phyloP scores from a whole-genome alignment of 176 grass and related monocot species.

The Poa pratensis region DNA sequence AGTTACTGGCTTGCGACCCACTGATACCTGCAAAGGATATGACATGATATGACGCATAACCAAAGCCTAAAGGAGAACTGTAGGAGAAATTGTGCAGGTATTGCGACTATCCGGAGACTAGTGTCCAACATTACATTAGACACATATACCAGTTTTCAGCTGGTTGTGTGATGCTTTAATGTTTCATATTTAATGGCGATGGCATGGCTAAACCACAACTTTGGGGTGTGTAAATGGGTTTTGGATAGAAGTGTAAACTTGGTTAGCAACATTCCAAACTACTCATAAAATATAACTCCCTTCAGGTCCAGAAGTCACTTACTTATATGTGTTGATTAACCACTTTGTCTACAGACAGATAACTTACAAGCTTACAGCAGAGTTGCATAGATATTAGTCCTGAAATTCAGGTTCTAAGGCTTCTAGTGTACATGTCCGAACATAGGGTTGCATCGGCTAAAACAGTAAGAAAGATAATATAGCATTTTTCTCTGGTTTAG shows the following conservation, averaged over 20 bases:
- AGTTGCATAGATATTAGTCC: not conserved
- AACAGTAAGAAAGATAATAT: not conserved
- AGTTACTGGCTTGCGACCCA: conserved; percentile 68
- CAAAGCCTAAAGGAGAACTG: not conserved
- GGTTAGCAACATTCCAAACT: not conserved
- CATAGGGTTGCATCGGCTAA: not conserved
- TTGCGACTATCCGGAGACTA: not conserved
- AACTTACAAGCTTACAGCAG: not conserved
- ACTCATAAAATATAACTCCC: not conserved
- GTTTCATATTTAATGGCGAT: not conserved
- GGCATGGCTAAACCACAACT: not conserved
- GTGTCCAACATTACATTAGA: not conserved
- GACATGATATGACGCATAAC: conserved; percentile 8
- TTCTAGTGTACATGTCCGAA: not conserved
- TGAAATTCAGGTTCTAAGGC: not conserved
- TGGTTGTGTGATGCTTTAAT: not conserved
- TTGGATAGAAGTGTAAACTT: not conserved
- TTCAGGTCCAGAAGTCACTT: not conserved
- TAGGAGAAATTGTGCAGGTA: conserved; percentile 26
- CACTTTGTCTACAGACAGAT: conserved; percentile 4
- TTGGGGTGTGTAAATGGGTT: not conserved
- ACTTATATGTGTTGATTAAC: conserved; percentile 1
- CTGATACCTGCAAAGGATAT: conserved; percentile 59
- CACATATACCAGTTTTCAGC: not conserved
- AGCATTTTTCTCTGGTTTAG: not conserved